Evolutionary conservation across 208 protist genomes (phyloP).

Genomic region (Acanthamoeba sp.): DNA sequence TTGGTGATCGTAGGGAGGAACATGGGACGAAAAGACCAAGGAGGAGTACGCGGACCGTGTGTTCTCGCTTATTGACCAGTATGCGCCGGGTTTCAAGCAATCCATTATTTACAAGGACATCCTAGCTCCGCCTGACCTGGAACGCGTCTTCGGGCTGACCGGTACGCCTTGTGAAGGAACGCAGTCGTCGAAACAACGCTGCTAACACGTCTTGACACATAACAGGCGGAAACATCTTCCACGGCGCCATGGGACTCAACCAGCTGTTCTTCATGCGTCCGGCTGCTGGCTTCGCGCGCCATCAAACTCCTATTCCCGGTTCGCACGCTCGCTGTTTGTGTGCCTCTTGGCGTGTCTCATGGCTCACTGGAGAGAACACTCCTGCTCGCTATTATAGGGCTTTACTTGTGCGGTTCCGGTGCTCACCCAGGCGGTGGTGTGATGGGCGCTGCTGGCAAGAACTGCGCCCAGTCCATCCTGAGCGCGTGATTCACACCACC

Average conservation of each 20-base stretch:
- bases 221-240: slow-evolving; percentile 87
- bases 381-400: slow-evolving; percentile 4
- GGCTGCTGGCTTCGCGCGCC: slow-evolving; percentile 48
- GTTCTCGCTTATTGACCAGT: slow-evolving; percentile 85
- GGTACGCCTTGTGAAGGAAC: neutral
- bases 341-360: neutral
- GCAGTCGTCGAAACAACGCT: neutral
- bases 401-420: slow-evolving; percentile 84
- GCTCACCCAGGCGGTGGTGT: slow-evolving; percentile 87
- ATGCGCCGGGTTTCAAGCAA: slow-evolving; percentile 84
- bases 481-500: too few relatives aligned
- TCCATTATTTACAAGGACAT: slow-evolving; percentile 79
- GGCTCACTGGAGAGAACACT: neutral
- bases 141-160: slow-evolving; percentile 76
- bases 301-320: slow-evolving; percentile 46
- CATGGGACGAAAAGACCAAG: slow-evolving; percentile 59
- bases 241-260: slow-evolving; percentile 83
- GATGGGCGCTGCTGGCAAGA: slow-evolving; percentile 83
- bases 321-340: neutral
- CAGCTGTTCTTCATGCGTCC: slow-evolving; percentile 85
- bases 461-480: slow-evolving; percentile 70
- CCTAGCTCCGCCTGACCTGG: slow-evolving; percentile 83
- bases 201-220: neutral
- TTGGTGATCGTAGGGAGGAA: slow-evolving; percentile 37
- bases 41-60: slow-evolving; percentile 80